Base-by-base conservation (phyloP, 2,329 filamentous ascomycete genomes). In the Madurella mycetomatis region DNA sequence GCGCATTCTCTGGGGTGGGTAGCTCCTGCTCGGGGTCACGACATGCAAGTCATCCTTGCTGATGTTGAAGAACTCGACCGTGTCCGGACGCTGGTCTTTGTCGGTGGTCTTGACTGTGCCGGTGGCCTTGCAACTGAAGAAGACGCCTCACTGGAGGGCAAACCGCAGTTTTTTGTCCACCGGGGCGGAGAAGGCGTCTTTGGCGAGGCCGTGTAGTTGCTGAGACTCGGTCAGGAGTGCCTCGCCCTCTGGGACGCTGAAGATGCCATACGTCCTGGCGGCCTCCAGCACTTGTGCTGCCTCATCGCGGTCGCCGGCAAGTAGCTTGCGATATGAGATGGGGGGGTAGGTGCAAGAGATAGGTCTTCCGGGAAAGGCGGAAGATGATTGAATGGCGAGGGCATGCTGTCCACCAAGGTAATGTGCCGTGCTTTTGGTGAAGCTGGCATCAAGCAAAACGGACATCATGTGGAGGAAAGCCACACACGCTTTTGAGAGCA, bases 21-120 rank as follows among this genome's bases (percentile, higher is more conserved):
- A 70, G n/a, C 53, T 48, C 3, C 60, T 59, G 34, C 49, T 52
- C 61, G 66, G 65, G 17, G 58, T 57, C 31, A 60, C 51, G 47
- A 41, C 56, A 39, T 54, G 51, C 59, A 70, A 64, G 43, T 69
- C 65, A 51, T 70, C 66, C 56, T 70, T 70, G 50, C 61, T 59
- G 1, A 70, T 57, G 55, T 67, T 69, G 60, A 68, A 68, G 60
- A 70, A 70, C 61, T 70, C 66, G 47, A 66, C 67, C 11, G 64
- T 67, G 49, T 71, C 69, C 8, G 50, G 61, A 2, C 60, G 62
- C 11, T 65, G 65, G 12, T 48, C 18, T 41, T 59, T 61, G 56
- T 70, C 67, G 25, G 67, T 61, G 18, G 62, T 43, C 19, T 66
- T 65, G 17, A 60, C 61, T 5, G 53, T 60, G 16, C 67, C 68